Conservation (phyloP, 768 basidiomycete species). For the Tulasnella sp. region DNA sequence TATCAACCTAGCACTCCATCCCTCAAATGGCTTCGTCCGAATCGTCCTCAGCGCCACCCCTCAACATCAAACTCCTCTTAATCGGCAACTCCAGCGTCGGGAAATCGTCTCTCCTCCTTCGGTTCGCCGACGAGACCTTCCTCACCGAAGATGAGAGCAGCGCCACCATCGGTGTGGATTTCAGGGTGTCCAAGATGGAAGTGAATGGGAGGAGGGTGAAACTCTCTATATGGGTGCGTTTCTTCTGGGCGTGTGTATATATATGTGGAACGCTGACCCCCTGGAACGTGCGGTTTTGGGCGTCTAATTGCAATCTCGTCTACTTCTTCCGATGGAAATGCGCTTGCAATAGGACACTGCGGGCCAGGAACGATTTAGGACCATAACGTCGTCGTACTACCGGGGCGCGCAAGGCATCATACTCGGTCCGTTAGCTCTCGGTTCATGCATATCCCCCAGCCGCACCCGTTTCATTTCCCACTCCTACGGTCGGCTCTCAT, state of each 20-base stretch:
- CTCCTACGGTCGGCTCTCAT: neutral
- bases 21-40: conserved; percentile 10
- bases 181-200: conserved; percentile 76
- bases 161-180: conserved; percentile 19
- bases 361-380: conserved; percentile 93
- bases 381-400: conserved; percentile 92
- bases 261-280: too few species aligned
- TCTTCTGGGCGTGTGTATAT: conserved; percentile 8
- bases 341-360: conserved; percentile 96
- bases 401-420: conserved; percentile 45
- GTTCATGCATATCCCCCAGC: neutral
- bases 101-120: conserved; percentile 33
- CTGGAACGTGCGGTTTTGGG: neutral
- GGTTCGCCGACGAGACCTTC: conserved; percentile 39
- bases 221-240: conserved; percentile 87
- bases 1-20: too few species aligned
- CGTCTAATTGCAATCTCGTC: neutral
- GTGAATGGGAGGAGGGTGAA: conserved; percentile 71
- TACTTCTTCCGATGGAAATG: too few species aligned
- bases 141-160: conserved; percentile 28
- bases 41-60: conserved; percentile 8
- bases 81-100: conserved; percentile 34
- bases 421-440: conserved; percentile 33
- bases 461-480: neutral
- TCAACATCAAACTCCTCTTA: conserved; percentile 15